Conservation (phyloP, 1,284 basidiomycete species). For the Microbotryum saponariae region DNA sequence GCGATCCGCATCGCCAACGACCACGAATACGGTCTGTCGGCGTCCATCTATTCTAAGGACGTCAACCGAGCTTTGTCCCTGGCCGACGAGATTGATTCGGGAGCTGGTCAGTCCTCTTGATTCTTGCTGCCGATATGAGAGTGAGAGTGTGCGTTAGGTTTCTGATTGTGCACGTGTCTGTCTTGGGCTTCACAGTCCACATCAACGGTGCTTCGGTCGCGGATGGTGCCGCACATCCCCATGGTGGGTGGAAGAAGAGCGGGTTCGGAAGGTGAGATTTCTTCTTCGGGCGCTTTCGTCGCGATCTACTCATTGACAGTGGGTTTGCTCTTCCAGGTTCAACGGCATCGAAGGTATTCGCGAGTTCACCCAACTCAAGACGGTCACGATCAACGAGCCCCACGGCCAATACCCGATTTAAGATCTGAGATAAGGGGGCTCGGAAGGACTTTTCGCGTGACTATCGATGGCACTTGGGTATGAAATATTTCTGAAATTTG, state of each 20-base stretch:
- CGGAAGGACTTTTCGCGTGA: too few species aligned
- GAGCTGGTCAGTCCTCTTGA: too few species aligned
- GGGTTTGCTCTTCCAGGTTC: not conserved
- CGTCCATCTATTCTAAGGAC: conserved; percentile 52
- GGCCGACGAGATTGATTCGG: conserved; percentile 36
- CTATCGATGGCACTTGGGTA: too few species aligned
- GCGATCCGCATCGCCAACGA: conserved; percentile 38
- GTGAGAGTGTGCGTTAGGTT: conserved; percentile 9
- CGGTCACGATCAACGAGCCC: conserved; percentile 30
- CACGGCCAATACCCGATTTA: conserved; percentile 21
- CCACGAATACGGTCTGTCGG: conserved; percentile 46
- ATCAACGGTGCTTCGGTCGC: conserved; percentile 31
- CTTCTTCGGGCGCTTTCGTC: too few species aligned
- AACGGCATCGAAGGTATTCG: conserved; percentile 14
- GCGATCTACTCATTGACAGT: too few species aligned
- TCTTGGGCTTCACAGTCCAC: conserved; percentile 34
- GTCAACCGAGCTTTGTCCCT: conserved; percentile 47
- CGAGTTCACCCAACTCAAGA: conserved; percentile 34
- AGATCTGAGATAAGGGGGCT: too few species aligned
- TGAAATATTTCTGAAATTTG: too few species aligned
- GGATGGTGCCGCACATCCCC: not conserved
- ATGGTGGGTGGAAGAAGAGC: conserved; percentile 31
- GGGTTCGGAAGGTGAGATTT: too few species aligned
- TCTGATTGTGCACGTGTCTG: conserved; percentile 8
- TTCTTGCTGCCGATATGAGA: too few species aligned